Evolutionary conservation across 768 basidiomycete genomes (phyloP), one percentile per base, ranked within the genome.

Genomic region (Rhodotorula babjevae): DNA sequence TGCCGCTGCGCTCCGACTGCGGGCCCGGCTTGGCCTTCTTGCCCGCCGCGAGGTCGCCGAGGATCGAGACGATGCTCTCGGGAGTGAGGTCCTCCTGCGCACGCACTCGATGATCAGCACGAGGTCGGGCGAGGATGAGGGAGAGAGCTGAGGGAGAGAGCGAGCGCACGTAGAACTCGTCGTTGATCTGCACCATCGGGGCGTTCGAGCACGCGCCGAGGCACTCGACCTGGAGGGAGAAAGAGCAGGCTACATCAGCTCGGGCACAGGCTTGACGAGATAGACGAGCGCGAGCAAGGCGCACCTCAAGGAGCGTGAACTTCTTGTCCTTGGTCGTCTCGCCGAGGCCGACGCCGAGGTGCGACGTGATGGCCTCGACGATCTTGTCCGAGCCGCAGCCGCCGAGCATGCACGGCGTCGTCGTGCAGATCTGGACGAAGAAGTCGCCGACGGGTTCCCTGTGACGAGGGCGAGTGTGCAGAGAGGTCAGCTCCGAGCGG

Each of bases 201-300:
- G 93, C 96, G 82, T 97, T 99, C 78, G 90, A 92, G 84, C 96
- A 99, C 65, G 96, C 95, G 68, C 96, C 96, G 79, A 97, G 89
- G 82, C 96, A 99, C 83, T 99, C 96, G 42, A 98, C 96, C 68
- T 69, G 56, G 8, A 7, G 5, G 46, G 21, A n/a, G 31, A 36
- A 9, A 36, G 36, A 36, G 36, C n/a, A n/a, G n/a, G n/a, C n/a
- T 36, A 9, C 36, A 9, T 36, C 36, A 36, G 36, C n/a, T n/a
- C n/a, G n/a, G n/a, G n/a, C n/a, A n/a, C n/a, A n/a, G n/a, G n/a
- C n/a, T n/a, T n/a, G n/a, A n/a, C n/a, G n/a, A n/a, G n/a, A n/a
- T n/a, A n/a, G n/a, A n/a, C n/a, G 25, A 14, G 7, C 10, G 6
- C n/a, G n/a, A n/a, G n/a, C n/a, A n/a, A n/a, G 14, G 40, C 68